Percentiles rank a stretch among this genome's conserved stretches.
Conservation (phyloP, 2,329 filamentous ascomycete species). For the Botrytis fabae region DNA sequence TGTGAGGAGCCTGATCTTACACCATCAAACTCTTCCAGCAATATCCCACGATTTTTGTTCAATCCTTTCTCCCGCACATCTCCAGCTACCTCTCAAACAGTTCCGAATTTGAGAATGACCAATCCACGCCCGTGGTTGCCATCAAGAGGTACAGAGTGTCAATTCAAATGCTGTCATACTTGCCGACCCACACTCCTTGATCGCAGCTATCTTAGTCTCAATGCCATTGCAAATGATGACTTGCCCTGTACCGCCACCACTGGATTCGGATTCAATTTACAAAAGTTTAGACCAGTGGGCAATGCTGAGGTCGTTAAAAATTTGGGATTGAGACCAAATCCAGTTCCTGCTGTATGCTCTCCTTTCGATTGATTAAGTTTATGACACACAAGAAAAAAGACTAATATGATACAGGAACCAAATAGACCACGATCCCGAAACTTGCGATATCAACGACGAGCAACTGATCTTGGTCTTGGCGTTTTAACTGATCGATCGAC, state of each 20-base stretch:
- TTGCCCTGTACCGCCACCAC: slow-evolving; percentile 51
- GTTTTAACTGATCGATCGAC: slow-evolving; percentile 17
- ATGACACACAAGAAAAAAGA: not conserved
- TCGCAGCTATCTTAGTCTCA: slow-evolving; percentile 52
- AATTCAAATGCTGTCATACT: slow-evolving; percentile 50
- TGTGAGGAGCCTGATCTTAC: not conserved
- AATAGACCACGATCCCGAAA: not conserved
- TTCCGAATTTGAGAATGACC: not conserved
- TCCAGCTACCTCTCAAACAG: slow-evolving; percentile 10
- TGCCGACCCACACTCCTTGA: slow-evolving; percentile 50
- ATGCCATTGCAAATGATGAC: slow-evolving; percentile 52
- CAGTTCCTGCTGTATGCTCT: slow-evolving; percentile 27
- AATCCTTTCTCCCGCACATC: slow-evolving; percentile 15
- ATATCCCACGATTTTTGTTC: slow-evolving; percentile 11
- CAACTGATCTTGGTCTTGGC: slow-evolving; percentile 26
- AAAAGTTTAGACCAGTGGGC: slow-evolving; percentile 45
- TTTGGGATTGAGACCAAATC: slow-evolving; percentile 35
- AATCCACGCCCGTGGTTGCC: slow-evolving; percentile 44
- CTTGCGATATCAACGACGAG: slow-evolving; percentile 10
- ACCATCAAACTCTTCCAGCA: not conserved
- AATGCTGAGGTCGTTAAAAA: slow-evolving; percentile 33
- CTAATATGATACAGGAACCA: not conserved
- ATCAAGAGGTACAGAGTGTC: slow-evolving; percentile 47
- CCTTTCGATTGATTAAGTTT: not conserved
- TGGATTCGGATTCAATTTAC: slow-evolving; percentile 54